Evolutionary conservation across 805 yeast genomes (phyloP).

Genomic region (Pichia insulana): DNA sequence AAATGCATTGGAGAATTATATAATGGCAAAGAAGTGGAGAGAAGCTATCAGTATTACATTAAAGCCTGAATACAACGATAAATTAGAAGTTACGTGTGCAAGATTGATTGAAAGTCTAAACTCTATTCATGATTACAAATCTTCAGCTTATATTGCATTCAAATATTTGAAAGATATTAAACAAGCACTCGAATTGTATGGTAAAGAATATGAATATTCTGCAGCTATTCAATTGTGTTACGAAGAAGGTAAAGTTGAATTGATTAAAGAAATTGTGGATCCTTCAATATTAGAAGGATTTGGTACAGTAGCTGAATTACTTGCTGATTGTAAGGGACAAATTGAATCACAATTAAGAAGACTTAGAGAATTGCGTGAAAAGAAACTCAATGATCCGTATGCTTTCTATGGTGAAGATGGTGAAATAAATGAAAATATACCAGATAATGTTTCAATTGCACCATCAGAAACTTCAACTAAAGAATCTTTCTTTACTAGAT

Average conservation of each 20-base stretch:
- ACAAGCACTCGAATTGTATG: constrained; percentile 57
- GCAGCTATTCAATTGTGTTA: constrained; percentile 64
- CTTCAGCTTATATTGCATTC: constrained; percentile 71
- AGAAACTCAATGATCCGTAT: constrained; percentile 78
- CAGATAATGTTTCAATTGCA: constrained; percentile 91
- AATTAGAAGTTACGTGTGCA: constrained; percentile 42
- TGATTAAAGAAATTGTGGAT: constrained; percentile 55
- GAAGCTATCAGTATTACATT: constrained; percentile 66
- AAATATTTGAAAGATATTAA: constrained; percentile 52
- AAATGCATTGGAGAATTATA: constrained; percentile 63
- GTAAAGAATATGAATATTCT: constrained; percentile 67
- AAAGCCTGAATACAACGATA: constrained; percentile 28
- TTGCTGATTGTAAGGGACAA: constrained; percentile 92
- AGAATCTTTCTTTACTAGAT: constrained; percentile 88
- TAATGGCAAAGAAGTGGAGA: constrained; percentile 69
- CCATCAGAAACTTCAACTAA: constrained; percentile 90
- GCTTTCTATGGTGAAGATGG: constrained; percentile 69
- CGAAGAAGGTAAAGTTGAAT: constrained; percentile 33
- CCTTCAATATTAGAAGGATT: constrained; percentile 79
- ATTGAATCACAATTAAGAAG: constrained; percentile 74
- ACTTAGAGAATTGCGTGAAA: constrained; percentile 73
- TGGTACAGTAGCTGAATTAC: constrained; percentile 74
- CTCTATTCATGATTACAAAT: constrained; percentile 64
- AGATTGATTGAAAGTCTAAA: constrained; percentile 50
- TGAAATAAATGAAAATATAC: constrained; percentile 51